Conservation (phyloP, 179 eudicot species). For the Patellifolia procumbens region DNA sequence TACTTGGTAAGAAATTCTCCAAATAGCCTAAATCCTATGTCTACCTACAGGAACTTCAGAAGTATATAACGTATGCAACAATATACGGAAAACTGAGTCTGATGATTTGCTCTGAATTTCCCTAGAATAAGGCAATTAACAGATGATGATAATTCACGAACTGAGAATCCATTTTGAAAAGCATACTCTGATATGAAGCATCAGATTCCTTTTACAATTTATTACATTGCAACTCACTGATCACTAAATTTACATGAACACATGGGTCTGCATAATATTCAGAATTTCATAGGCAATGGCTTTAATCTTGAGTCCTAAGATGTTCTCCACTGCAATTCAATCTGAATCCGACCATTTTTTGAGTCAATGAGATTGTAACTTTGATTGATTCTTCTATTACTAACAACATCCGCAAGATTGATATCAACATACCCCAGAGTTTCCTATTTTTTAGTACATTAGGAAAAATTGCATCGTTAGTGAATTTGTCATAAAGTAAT, state of each 20-base stretch:
- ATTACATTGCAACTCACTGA: background rate
- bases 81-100: too few species aligned
- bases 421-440: constrained; percentile 79
- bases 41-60: too few species aligned
- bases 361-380: constrained; percentile 73
- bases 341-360: constrained; percentile 65
- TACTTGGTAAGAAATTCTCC: too few species aligned
- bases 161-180: constrained; percentile 10
- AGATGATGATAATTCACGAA: background rate
- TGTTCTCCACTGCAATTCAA: constrained; percentile 88
- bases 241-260: constrained; percentile 10
- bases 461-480: background rate
- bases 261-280: constrained; percentile 4
- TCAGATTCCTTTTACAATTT: background rate
- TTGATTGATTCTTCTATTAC: constrained; percentile 86
- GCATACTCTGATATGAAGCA: background rate
- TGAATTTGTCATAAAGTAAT: background rate
- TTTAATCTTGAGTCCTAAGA: constrained; percentile 30
- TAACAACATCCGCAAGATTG: constrained; percentile 68
- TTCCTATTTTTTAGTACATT: constrained; percentile 48
- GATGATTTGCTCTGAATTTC: too few species aligned
- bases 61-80: too few species aligned
- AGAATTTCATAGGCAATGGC: background rate
- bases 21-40: too few species aligned
- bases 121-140: background rate